Base-by-base conservation (phyloP, 495 filamentous ascomycete genomes). In the Daldinia grandis region DNA sequence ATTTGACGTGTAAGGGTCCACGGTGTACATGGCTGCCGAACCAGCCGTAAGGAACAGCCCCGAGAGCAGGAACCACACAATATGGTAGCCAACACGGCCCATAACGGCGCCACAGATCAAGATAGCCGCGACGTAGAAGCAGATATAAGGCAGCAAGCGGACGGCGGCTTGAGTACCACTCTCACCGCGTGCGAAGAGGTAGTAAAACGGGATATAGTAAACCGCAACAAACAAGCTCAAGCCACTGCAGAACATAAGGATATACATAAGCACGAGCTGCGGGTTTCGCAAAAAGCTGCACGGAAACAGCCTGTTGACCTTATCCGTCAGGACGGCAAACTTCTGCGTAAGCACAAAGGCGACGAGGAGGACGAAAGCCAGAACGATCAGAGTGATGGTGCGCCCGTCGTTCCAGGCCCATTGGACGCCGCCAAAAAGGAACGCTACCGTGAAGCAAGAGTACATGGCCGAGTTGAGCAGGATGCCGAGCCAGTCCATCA, bases 61-160 rank as follows among this genome's bases (percentile, higher is more conserved):
- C 0, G 82, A 85, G 4, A 79, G 51, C 5, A 85, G 63, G 69
- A 85, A 90, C 86, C 87, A 89, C 0, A 85, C 86, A 76, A 83
- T 82, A 71, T 89, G 88, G 58, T 83, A 84, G 0, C 84, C 83
- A 2, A 74, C 64, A 24, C 79, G 81, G 0, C 76, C 72, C 76
- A 89, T 81, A 15, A 85, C 31, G 0, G 69, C 78, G 19, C 88
- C 87, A 62, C 85, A 69, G 24, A 71, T 40, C 25, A 84, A 67
- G 21, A 75, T 75, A 19, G 71, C 61, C 44, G 77, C 66, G 15
- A 88, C 81, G 40, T 84, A 71, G 14, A 83, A 62, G 30, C 78
- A 50, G 38, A 88, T 82, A 64, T 85, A 86, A 0, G 88, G 87
- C 4, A 90, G 78, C 3, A 84, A 76, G 19, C 75, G 79, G 1